Evolutionary conservation across 2,329 filamentous ascomycete species (phyloP), one percentile per base, ranked within the genome.

Genomic region (Dryadomyces sulphureus): DNA sequence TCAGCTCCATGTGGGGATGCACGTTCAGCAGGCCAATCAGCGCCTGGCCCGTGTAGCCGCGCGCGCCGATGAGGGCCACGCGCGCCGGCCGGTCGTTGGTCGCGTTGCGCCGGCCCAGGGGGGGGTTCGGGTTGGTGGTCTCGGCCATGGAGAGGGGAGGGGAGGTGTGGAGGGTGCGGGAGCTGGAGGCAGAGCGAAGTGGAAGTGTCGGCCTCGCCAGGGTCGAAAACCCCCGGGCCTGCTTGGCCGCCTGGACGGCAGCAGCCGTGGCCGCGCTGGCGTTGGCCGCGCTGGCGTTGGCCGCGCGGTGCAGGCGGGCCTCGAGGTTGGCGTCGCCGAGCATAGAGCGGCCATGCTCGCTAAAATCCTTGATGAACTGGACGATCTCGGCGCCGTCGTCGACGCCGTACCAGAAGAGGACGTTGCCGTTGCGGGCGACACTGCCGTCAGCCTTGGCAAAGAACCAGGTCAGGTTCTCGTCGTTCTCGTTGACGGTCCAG

Each of bases 391-490:
- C 79, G 27, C 81, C 79, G 46, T 79, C 80, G 53, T 92, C 84
- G 48, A 92, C 78, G 45, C 89, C 89, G 62, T 93, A 94, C 84
- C 90, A 96, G 72, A 96, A 96, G 58, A 96, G 80, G 35, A 95
- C 86, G 58, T 89, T 86, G 48, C 87, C 87, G 54, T 86, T 79
- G 47, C 81, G 79, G 51, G 83, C 86, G 56, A 95, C 75, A 63
- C 86, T 94, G 47, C 92, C 90, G 55, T 95, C 88, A 9, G 90
- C 84, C 72, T 94, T 94, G 65, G 94, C 89, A 55, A 94, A 93
- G 71, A 96, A 95, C 92, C 90, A 96, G 11, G 87, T 89, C 56
- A 96, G 70, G 62, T 96, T 95, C 73, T 96, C 90, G 56, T 96
- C 89, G 54, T 93, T 84, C 58, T 89, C 83, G 67, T 85, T 90